A percentile compares a stretch with the other conserved stretches of the same genome.
Conservation (phyloP, 2,329 filamentous ascomycete species). For the Penicillium palitans region DNA sequence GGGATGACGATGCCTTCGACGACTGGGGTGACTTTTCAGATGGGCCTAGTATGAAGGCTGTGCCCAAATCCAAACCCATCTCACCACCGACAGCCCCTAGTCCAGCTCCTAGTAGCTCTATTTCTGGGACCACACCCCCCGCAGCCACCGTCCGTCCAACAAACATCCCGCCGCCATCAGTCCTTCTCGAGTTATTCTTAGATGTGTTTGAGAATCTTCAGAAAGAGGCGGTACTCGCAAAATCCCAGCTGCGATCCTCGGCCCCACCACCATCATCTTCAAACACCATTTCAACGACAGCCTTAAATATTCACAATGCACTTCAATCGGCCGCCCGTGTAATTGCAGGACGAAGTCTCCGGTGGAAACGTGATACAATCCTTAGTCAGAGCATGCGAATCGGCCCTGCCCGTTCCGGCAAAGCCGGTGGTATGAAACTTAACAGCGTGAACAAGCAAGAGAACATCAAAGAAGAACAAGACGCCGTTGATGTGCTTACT, state of each 20-base stretch:
- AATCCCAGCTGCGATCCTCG: conserved; percentile 52
- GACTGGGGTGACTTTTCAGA: conserved; percentile 27
- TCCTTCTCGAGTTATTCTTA: conserved; percentile 76
- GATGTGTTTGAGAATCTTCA: conserved; percentile 67
- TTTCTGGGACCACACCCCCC: conserved; percentile 15
- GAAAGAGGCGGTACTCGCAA: conserved; percentile 63
- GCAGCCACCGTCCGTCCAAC: conserved; percentile 60
- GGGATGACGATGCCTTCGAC: conserved; percentile 24
- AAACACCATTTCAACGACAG: conserved; percentile 20
- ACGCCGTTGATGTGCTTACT: conserved; percentile 73
- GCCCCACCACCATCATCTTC: not conserved
- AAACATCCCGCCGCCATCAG: conserved; percentile 84
- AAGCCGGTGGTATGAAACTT: conserved; percentile 84
- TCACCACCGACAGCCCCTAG: conserved; percentile 10
- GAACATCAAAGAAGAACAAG: conserved; percentile 77
- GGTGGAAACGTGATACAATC: conserved; percentile 88
- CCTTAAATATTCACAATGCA: conserved; percentile 30
- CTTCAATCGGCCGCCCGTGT: conserved; percentile 69
- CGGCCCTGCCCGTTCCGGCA: conserved; percentile 68
- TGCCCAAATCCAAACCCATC: conserved; percentile 6
- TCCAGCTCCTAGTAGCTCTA: conserved; percentile 16
- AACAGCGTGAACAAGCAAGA: conserved; percentile 81
- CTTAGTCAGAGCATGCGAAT: conserved; percentile 88
- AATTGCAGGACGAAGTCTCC: conserved; percentile 77
- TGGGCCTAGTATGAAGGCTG: conserved; percentile 13